Evolutionary conservation across 208 protist genomes (phyloP).

Genomic region (Spironucleus salmonicida): DNA sequence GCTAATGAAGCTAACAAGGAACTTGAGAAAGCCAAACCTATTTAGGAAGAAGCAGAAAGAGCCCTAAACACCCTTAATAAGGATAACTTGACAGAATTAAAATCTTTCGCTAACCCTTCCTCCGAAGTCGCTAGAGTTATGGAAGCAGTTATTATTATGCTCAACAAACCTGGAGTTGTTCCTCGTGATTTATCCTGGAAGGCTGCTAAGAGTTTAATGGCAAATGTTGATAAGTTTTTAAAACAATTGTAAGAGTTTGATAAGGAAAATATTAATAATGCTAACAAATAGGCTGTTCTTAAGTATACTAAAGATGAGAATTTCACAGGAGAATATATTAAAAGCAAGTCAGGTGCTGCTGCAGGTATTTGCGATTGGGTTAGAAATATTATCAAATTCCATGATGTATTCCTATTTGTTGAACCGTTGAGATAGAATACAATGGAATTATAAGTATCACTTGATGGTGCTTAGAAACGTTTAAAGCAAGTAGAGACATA

Average conservation of each 20-base stretch:
- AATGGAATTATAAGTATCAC: no score
- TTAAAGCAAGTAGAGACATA: no score
- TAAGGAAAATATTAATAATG: slow-evolving; percentile 75
- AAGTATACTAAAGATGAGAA: slow-evolving; percentile 26
- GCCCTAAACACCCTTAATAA: slow-evolving; percentile 90
- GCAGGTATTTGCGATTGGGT: slow-evolving; percentile 83
- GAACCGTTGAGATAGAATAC: slow-evolving; percentile 56
- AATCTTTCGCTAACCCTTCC: slow-evolving; percentile 79
- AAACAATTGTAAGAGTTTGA: slow-evolving; percentile 71
- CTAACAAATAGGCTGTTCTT: slow-evolving; percentile 12
- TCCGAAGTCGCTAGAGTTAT: slow-evolving; percentile 76
- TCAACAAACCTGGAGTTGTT: slow-evolving; percentile 62
- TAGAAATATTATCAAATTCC: slow-evolving; percentile 75
- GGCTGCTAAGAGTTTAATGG: slow-evolving; percentile 85
- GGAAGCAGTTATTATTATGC: slow-evolving; percentile 74
- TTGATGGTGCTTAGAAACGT: no score
- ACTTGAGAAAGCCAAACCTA: slow-evolving; percentile 67
- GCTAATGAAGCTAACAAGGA: slow-evolving; percentile 52
- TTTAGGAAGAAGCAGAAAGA: slow-evolving; percentile 70
- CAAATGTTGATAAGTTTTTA: slow-evolving; percentile 73
- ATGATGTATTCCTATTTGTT: slow-evolving; percentile 81
- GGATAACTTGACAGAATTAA: slow-evolving; percentile 78
- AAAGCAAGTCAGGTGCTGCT: slow-evolving; percentile 74
- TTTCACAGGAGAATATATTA: slow-evolving; percentile 68
- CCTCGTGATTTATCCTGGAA: slow-evolving; percentile 76